Evolutionary conservation across 2,329 filamentous ascomycete genomes (phyloP).

Genomic region (Sporothrix dimorphospora): DNA sequence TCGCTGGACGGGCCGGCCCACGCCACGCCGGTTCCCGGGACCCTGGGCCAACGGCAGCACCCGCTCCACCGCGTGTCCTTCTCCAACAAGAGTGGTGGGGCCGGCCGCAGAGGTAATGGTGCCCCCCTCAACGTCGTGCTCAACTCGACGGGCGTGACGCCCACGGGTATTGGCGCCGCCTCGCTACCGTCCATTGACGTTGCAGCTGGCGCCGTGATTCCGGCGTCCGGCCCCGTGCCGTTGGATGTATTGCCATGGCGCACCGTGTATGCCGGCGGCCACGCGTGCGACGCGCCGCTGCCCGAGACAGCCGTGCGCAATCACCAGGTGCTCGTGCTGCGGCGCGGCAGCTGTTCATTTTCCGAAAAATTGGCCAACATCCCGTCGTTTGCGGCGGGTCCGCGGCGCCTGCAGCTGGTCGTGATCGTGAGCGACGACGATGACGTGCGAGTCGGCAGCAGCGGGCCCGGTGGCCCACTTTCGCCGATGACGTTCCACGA

Average conservation of each 20-base stretch:
- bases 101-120: background rate
- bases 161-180: conserved; percentile 54
- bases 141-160: conserved; percentile 44
- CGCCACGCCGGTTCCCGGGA: conserved; percentile 30
- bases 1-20: conserved; percentile 44
- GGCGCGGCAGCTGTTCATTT: conserved; percentile 83
- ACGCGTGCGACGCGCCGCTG: conserved; percentile 65
- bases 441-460: conserved; percentile 32
- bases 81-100: conserved; percentile 6
- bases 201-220: conserved; percentile 40
- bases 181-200: conserved; percentile 50
- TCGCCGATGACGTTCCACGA: conserved; percentile 38
- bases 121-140: conserved; percentile 41
- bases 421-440: conserved; percentile 71
- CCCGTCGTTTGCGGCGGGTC: conserved; percentile 70
- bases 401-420: conserved; percentile 72
- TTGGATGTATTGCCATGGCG: conserved; percentile 64
- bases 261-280: conserved; percentile 69
- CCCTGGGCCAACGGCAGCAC: background rate
- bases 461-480: conserved; percentile 33
- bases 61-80: background rate
- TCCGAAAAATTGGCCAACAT: conserved; percentile 81
- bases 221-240: conserved; percentile 43
- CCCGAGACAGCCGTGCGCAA: conserved; percentile 55
- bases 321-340: conserved; percentile 80